phyloP scores from a whole-genome alignment of 352 stramenopile genomes.

The Pythium scleroteichum region DNA sequence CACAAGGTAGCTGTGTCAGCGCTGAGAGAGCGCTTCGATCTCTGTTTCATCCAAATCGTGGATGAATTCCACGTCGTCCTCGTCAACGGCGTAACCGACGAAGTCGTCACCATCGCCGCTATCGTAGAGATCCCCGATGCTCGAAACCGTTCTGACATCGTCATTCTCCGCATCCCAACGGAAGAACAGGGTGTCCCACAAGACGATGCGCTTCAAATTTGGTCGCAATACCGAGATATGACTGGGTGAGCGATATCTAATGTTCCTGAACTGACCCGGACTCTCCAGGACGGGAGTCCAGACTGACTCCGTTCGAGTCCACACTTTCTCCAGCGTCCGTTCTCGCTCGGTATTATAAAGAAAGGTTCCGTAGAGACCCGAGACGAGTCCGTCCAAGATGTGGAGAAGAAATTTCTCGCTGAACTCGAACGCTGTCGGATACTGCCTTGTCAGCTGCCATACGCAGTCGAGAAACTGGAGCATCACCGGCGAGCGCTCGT shows the following conservation, averaged over 20 bases:
- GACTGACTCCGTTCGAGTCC: slow-evolving; percentile 67
- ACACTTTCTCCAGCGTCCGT: slow-evolving; percentile 75
- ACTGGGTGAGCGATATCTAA: slow-evolving; percentile 63
- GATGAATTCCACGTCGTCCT: no score
- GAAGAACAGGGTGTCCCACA: slow-evolving; percentile 87
- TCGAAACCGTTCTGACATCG: no score
- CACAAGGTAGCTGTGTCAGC: no score
- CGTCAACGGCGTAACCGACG: no score
- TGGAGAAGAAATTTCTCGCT: slow-evolving; percentile 83
- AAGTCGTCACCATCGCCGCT: no score
- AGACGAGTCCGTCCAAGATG: slow-evolving; percentile 73
- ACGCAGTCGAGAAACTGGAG: slow-evolving; percentile 84
- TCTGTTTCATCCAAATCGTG: no score
- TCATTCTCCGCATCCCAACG: slow-evolving; percentile 60
- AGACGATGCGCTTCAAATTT: slow-evolving; percentile 76
- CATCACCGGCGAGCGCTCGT: slow-evolving; percentile 83
- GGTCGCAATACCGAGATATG: slow-evolving; percentile 70
- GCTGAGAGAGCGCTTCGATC: no score
- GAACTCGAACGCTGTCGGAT: slow-evolving; percentile 86
- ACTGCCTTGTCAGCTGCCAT: slow-evolving; percentile 85
- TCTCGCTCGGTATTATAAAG: slow-evolving; percentile 83
- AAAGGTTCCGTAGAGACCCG: slow-evolving; percentile 76
- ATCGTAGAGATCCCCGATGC: no score
- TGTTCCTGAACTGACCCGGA: slow-evolving; percentile 57
- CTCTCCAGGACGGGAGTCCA: slow-evolving; percentile 49